phyloP scores from a whole-genome alignment of 2,329 filamentous ascomycete genomes.

The Nigrograna mackinnonii region DNA sequence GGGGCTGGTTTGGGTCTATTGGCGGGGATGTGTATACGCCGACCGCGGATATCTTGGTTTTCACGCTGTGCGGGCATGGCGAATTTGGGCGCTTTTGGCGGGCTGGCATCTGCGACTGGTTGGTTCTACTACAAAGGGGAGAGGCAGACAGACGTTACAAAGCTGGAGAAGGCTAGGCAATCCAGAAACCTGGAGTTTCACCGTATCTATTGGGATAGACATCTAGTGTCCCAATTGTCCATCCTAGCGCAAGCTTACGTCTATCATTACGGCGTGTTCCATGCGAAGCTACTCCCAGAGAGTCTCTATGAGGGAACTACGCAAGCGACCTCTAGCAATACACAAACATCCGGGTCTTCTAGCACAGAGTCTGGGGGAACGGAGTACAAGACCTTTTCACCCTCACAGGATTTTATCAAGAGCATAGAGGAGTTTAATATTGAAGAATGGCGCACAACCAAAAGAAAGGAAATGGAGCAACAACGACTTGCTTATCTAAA shows the following conservation, averaged over 20 bases:
- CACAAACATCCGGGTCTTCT: background rate
- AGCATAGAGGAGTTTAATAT: too few relatives aligned
- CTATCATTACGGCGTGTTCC: background rate
- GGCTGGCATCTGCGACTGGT: conserved; percentile 22
- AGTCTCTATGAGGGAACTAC: background rate
- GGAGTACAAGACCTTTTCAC: too few relatives aligned
- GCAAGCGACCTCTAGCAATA: background rate
- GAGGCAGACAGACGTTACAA: conserved; percentile 23
- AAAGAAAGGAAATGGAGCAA: too few relatives aligned
- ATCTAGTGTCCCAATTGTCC: conserved; percentile 25
- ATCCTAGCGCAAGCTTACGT: conserved; percentile 29
- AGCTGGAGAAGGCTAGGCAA: conserved; percentile 16
- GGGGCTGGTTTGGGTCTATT: conserved; percentile 26
- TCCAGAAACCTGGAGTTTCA: conserved; percentile 26
- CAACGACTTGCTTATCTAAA: too few relatives aligned
- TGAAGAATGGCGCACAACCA: too few relatives aligned
- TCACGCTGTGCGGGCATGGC: conserved; percentile 24
- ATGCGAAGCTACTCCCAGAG: background rate
- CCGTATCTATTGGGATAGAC: conserved; percentile 26
- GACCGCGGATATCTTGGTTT: conserved; percentile 23
- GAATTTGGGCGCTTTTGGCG: conserved; percentile 26
- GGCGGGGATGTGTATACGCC: conserved; percentile 21
- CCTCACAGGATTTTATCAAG: too few relatives aligned
- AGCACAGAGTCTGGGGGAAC: background rate
- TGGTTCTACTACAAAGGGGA: conserved; percentile 32